Evolutionary conservation across 805 yeast species (phyloP).

Genomic region (Candida namnaoensis): DNA sequence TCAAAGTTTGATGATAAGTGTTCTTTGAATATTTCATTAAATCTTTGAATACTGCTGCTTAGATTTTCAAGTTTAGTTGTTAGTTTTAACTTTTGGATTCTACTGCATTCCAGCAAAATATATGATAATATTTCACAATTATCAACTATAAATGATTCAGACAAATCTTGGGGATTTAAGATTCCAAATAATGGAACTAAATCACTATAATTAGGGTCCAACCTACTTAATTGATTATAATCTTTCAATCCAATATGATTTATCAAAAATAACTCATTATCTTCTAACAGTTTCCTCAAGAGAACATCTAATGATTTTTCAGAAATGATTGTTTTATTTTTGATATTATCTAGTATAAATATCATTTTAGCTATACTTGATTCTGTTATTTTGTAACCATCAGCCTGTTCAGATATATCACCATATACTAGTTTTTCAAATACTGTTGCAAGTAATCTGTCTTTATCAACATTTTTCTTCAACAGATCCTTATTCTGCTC

Average conservation of each 20-base stretch:
- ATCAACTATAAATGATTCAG: background rate
- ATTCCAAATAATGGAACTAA: background rate
- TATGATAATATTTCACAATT: slow-evolving; percentile 2
- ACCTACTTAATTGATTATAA: slow-evolving; percentile 1
- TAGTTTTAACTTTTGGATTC: slow-evolving; percentile 22
- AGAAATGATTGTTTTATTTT: slow-evolving; percentile 6
- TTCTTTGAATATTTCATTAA: no score
- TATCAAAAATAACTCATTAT: slow-evolving; percentile 3
- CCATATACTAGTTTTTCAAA: slow-evolving; percentile 29
- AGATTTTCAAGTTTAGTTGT: slow-evolving; percentile 15
- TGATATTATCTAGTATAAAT: slow-evolving; percentile 14
- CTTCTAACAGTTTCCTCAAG: background rate
- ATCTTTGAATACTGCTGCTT: no score
- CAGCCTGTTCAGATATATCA: slow-evolving; percentile 25
- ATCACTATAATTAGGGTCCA: slow-evolving; percentile 2
- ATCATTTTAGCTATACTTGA: slow-evolving; percentile 15
- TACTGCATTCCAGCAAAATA: slow-evolving; percentile 17
- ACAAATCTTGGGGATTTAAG: background rate
- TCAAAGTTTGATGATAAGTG: background rate
- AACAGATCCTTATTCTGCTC: slow-evolving; percentile 16
- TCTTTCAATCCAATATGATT: slow-evolving; percentile 7
- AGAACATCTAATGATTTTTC: slow-evolving; percentile 10
- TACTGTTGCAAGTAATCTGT: slow-evolving; percentile 19
- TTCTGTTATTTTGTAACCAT: slow-evolving; percentile 17
- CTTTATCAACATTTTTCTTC: slow-evolving; percentile 3